Evolutionary conservation across 345 rosid genomes (phyloP).

Genomic region (Mangifera indica): DNA sequence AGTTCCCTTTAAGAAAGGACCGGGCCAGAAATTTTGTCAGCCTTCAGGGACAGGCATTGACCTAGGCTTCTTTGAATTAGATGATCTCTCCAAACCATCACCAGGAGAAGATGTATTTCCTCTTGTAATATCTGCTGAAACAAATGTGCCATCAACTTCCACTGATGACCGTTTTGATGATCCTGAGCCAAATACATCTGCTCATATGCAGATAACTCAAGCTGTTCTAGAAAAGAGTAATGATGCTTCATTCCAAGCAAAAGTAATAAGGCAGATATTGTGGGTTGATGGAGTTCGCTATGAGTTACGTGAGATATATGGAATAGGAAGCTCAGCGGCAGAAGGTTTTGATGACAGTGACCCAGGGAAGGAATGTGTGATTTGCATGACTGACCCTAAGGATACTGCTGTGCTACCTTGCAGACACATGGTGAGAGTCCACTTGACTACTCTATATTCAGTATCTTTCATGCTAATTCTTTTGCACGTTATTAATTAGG

Average conservation of each 20-base stretch:
- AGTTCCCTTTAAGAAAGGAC: slow-evolving; percentile 69
- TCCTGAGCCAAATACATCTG: slow-evolving; percentile 34
- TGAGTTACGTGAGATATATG: slow-evolving; percentile 76
- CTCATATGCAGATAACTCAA: slow-evolving; percentile 77
- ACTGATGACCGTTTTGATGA: slow-evolving; percentile 22
- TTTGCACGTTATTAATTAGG: slow-evolving; percentile 3
- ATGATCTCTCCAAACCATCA: slow-evolving; percentile 73
- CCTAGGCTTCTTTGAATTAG: slow-evolving; percentile 74
- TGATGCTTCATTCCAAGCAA: slow-evolving; percentile 52
- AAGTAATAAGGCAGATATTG: slow-evolving; percentile 75
- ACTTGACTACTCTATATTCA: slow-evolving; percentile 4
- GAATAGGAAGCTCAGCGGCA: slow-evolving; percentile 59
- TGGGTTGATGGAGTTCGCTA: slow-evolving; percentile 76
- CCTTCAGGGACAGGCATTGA: slow-evolving; percentile 84
- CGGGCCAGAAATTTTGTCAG: slow-evolving; percentile 68
- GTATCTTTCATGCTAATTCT: neutral
- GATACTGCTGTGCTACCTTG: slow-evolving; percentile 87
- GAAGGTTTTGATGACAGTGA: slow-evolving; percentile 55
- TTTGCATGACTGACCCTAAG: slow-evolving; percentile 91
- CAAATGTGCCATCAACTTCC: slow-evolving; percentile 33
- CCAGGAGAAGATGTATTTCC: slow-evolving; percentile 71
- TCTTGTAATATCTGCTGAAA: slow-evolving; percentile 79
- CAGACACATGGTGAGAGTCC: slow-evolving; percentile 76
- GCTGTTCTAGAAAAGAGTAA: slow-evolving; percentile 60
- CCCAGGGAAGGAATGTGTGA: slow-evolving; percentile 80